These are phyloP conservation scores for Plasmodium inui DNA, from an alignment of 169 alveolate species.

Conservation along the genomic window DNA sequence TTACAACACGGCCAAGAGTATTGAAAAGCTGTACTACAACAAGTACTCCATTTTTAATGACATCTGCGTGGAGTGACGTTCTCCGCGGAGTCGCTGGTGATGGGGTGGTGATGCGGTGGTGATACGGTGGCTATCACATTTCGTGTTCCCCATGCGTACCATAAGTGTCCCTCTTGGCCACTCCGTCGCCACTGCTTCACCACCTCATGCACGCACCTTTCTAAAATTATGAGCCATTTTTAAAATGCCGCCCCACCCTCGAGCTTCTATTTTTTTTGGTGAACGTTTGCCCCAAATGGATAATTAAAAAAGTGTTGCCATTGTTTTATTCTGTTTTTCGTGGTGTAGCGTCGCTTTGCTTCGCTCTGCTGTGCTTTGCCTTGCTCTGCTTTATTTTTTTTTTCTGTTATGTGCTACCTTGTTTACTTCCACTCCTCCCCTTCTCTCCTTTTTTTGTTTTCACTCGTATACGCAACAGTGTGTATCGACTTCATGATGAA, in stretches of 20 bases:
- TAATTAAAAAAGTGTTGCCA: neutral
- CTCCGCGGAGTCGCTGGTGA: neutral
- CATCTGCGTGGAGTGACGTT: constrained; percentile 64
- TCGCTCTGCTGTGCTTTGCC: neutral
- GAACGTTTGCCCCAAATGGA: neutral
- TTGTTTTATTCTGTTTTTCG: neutral
- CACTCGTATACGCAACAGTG: neutral
- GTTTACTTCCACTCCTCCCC: neutral
- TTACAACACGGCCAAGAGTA: constrained; percentile 71
- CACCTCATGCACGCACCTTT: neutral
- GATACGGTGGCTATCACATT: neutral
- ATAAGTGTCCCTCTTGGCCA: neutral
- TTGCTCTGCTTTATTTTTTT: neutral
- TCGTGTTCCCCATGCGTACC: neutral
- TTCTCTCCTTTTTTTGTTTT: neutral
- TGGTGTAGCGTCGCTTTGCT: neutral
- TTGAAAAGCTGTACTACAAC: constrained; percentile 71
- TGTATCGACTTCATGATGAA: neutral
- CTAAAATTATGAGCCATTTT: neutral
- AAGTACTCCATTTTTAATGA: constrained; percentile 74
- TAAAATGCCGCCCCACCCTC: neutral
- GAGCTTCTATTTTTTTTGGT: neutral
- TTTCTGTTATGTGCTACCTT: neutral
- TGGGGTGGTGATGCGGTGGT: no score
- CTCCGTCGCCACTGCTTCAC: neutral